phyloP scores from a whole-genome alignment of 768 basidiomycete species.

The Roridomyces roridus region DNA sequence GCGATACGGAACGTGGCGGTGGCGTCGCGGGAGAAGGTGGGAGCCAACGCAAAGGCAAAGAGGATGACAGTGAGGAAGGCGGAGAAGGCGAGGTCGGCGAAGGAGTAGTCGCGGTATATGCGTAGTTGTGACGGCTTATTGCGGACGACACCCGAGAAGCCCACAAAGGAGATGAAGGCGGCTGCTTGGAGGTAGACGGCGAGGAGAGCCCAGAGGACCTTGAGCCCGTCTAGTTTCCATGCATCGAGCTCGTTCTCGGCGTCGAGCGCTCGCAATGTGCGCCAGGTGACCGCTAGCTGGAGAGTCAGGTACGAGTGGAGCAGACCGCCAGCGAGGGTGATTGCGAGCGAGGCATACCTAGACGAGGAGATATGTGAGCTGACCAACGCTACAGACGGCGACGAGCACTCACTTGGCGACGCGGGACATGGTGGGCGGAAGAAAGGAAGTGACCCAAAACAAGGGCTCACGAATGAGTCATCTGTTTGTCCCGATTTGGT shows the following conservation, averaged over 20 bases:
- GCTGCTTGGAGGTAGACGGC: conserved; percentile 72
- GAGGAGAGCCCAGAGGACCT: conserved; percentile 66
- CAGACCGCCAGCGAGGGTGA: conserved; percentile 43
- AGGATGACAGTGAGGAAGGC: conserved; percentile 61
- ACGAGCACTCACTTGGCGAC: conserved; percentile 13
- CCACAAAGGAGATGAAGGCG: conserved; percentile 66
- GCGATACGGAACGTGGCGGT: conserved; percentile 58
- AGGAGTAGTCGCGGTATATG: conserved; percentile 83
- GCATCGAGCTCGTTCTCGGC: conserved; percentile 54
- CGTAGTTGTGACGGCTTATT: conserved; percentile 69
- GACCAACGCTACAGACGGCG: neutral
- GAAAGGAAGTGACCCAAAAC: neutral
- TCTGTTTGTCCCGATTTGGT: too few relatives aligned
- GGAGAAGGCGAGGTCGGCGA: conserved; percentile 79
- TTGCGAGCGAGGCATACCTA: conserved; percentile 46
- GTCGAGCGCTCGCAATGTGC: conserved; percentile 47
- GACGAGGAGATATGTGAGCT: too few relatives aligned
- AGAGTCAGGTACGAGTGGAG: conserved; percentile 41
- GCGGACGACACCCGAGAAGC: conserved; percentile 74
- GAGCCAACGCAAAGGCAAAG: conserved; percentile 43
- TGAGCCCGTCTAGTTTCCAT: conserved; percentile 50
- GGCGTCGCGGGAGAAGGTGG: conserved; percentile 56
- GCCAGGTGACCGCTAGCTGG: conserved; percentile 43
- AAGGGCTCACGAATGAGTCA: too few relatives aligned
- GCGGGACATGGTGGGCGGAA: conserved; percentile 5